Evolutionary conservation across 2,329 filamentous ascomycete genomes (phyloP), one percentile per base, ranked within the genome.

Genomic region (Fusarium liriodendri): DNA sequence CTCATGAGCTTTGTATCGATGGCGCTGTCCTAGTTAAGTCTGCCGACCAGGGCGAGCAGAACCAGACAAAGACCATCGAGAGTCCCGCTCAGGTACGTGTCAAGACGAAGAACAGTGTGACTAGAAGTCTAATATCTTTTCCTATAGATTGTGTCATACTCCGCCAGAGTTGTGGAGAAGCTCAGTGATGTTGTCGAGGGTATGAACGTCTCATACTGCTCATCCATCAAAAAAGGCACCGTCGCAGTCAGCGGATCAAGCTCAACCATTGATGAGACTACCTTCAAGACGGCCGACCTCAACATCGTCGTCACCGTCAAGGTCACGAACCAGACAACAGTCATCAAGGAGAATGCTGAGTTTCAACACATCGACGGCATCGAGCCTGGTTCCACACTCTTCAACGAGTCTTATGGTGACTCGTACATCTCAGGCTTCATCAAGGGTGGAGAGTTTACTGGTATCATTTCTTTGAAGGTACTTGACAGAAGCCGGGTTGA

Each of bases 371-470:
- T 69, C 0, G 11, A 62, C 7, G 22, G 20, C 0, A 25, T 25
- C 1, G 22, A 62, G 11, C 11, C 45, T 16, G 66, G 60, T 0
- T 37, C 66, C 2, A 16, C 18, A 0, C 40, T 10, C 1, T 72
- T 74, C 13, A 40, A 32, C 4, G 50, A 65, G 0, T 32, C 55
- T 0, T 74, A 45, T n/a, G 72, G 71, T 5, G 64, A 70, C n/a
- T 37, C 42, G 7, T 67, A 64, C 16, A 67, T 67, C 35, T 70
- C 67, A 2, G 67, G 71, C 0, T 74, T 72, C 2, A 40, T 72
- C 4, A 25, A 59, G 0, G 72, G 72, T 2, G 66, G 71, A 0
- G 29, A 66, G 2, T 67, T 72, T 13, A 64, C 16, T 4, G 40
- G 45, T 0, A 25, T 72, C 7, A 57, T 75, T 2, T 67, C 62